Percentiles rank a stretch among this genome's conserved stretches.
These are phyloP conservation scores for Arthrobotrys conoides DNA, from an alignment of 2,329 filamentous ascomycete genomes.

Conservation along the genomic window DNA sequence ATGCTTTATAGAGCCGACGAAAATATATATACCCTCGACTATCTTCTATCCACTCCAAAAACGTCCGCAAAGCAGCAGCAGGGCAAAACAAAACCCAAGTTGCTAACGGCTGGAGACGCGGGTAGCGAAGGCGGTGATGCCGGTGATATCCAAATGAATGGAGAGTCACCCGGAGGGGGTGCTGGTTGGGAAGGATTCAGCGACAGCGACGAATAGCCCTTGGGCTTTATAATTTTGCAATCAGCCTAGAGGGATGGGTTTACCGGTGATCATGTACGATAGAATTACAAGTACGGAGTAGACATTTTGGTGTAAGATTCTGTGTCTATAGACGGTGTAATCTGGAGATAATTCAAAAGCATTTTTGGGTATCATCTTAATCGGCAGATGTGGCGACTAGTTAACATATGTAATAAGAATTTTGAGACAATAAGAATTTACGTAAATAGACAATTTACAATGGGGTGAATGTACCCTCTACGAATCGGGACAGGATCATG, in stretches of 20 bases:
- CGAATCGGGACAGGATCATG: background rate
- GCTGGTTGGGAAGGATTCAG: constrained; percentile 51
- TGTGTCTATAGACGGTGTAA: constrained; percentile 50
- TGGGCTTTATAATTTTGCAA: background rate
- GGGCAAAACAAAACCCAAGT: constrained; percentile 12
- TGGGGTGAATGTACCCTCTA: background rate
- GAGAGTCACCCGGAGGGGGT: constrained; percentile 29
- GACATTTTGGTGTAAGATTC: constrained; percentile 5
- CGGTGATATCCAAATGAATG: constrained; percentile 49
- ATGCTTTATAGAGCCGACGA: constrained; percentile 75
- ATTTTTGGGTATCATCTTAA: background rate
- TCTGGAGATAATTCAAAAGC: constrained; percentile 34
- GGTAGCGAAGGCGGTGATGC: constrained; percentile 40
- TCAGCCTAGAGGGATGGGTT: background rate
- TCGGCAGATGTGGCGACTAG: background rate
- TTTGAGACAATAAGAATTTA: too few species aligned
- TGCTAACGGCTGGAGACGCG: constrained; percentile 20
- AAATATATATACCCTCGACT: constrained; percentile 90
- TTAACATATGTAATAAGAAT: background rate
- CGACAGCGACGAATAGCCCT: constrained; percentile 32
- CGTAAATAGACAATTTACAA: background rate
- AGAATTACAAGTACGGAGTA: constrained; percentile 12
- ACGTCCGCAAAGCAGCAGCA: constrained; percentile 1
- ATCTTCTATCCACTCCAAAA: constrained; percentile 72
- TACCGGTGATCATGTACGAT: constrained; percentile 35